Evolutionary conservation across 805 yeast species (phyloP).

Genomic region (Suhomyces xylopsoci): DNA sequence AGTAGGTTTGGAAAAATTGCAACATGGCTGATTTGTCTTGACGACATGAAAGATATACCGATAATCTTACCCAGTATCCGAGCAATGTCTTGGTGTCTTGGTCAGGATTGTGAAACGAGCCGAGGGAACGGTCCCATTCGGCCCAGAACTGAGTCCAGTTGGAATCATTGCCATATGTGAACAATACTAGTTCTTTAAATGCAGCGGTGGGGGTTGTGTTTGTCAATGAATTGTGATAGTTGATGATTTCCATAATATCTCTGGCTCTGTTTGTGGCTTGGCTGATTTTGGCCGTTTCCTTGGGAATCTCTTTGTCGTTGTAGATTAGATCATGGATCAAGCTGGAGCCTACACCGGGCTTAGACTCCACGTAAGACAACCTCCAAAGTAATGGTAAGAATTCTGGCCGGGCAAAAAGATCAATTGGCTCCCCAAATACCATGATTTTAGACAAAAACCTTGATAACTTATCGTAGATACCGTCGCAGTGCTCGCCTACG

Average conservation of each 20-base stretch:
- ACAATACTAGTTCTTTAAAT: slow-evolving; percentile 32
- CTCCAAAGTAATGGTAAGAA: slow-evolving; percentile 37
- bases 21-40: slow-evolving; percentile 23
- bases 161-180: slow-evolving; percentile 37
- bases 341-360: slow-evolving; percentile 19
- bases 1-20: slow-evolving; percentile 28
- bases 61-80: slow-evolving; percentile 31
- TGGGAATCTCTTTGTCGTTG: slow-evolving; percentile 9
- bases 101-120: slow-evolving; percentile 4
- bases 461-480: slow-evolving; percentile 22
- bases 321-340: slow-evolving; percentile 24
- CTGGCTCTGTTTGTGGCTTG: slow-evolving; percentile 29
- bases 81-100: slow-evolving; percentile 1
- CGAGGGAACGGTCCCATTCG: slow-evolving; percentile 29
- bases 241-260: slow-evolving; percentile 26
- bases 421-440: slow-evolving; percentile 22
- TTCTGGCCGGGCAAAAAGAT: slow-evolving; percentile 22
- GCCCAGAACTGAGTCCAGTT: slow-evolving; percentile 40
- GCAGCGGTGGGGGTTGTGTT: slow-evolving; percentile 14
- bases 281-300: background rate
- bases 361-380: slow-evolving; percentile 18
- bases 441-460: slow-evolving; percentile 24
- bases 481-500: slow-evolving; percentile 16
- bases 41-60: slow-evolving; percentile 30
- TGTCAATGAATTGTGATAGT: slow-evolving; percentile 15